These are phyloP conservation scores for Quercus engelmannii DNA, from an alignment of 306 rosid species.

Conservation along the genomic window DNA sequence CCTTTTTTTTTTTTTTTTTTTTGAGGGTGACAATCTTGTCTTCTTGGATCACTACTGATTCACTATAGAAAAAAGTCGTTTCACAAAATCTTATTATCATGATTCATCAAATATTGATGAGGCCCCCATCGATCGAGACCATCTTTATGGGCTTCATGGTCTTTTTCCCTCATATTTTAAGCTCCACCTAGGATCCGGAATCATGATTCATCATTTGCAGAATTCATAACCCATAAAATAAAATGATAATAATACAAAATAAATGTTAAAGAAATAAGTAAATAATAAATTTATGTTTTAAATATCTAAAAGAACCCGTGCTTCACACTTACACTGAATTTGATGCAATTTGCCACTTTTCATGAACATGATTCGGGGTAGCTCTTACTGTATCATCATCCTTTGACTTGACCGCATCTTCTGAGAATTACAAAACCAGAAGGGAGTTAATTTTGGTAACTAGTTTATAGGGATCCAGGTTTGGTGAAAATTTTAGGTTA, in stretches of 20 bases:
- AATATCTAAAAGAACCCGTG: conserved; percentile 29
- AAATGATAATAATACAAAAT: conserved; percentile 19
- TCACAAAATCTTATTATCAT: conserved; percentile 5
- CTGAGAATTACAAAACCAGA: background rate
- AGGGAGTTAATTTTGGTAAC: background rate
- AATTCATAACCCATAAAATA: conserved; percentile 15
- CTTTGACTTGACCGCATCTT: background rate
- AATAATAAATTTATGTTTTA: conserved; percentile 20
- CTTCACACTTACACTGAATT: conserved; percentile 69
- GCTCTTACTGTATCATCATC: conserved; percentile 23
- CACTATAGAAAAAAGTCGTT: background rate
- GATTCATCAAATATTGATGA: conserved; percentile 5
- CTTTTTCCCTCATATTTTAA: conserved; percentile 5
- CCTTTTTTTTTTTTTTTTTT: no score
- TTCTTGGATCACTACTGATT: no score
- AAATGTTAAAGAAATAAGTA: conserved; percentile 26
- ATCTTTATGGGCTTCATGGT: background rate
- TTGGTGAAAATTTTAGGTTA: no score
- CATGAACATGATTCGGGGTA: conserved; percentile 51
- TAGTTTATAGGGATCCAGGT: background rate
- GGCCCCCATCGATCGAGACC: no score
- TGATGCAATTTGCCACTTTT: conserved; percentile 52
- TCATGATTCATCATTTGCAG: conserved; percentile 30
- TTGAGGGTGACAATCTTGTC: no score
- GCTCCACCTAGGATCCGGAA: conserved; percentile 58